Evolutionary conservation across 2,329 filamentous ascomycete genomes (phyloP), one percentile per base, ranked within the genome.

Genomic region (Neocatenulostroma microsporum): DNA sequence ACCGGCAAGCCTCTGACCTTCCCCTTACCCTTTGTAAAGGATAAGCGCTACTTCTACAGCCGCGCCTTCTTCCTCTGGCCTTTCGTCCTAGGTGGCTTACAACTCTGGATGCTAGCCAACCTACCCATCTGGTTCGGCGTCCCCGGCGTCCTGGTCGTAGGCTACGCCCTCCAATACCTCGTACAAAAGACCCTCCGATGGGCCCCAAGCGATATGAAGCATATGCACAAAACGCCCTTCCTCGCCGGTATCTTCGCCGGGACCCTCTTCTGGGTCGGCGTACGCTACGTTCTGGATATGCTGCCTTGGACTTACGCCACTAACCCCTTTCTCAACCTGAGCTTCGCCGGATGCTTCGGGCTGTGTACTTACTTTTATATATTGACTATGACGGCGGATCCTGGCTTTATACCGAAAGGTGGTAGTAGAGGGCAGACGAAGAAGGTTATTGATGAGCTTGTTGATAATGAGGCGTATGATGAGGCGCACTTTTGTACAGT

Each of bases 1-100:
- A 80, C 91, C 41, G 91, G 78, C 2, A 84, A 82, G 44, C 68
- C 82, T 3, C 76, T 78, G 40, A 72, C 78, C 37, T 84, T 89
- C 61, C 86, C 85, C 0, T 73, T 89, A 27, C 78, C 76, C 6
- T 79, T 76, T 49, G 72, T 89, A 38, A 81, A 88, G 60, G 85
- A 89, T 58, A 79, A 82, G 60, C 74, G 81, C 50, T 74, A 68
- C 17, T 86, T 94, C 54, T 77, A 93, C 57, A 83, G 74, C 41
- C 82, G 83, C 50, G 91, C 94, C 62, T 78, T 94, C 59, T 96
- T 95, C 62, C 63, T 94, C 19, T 89, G 82, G 76, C 91, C 91
- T 0, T 88, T 89, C 54, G 49, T 84, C 9, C 73, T 93, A 32
- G 67, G 95, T 3, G 81, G 83, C 61, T 61, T 74, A 21, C 76